A percentile compares a stretch with the other conserved stretches of the same genome.
Evolutionary conservation across 1,139 yeast species (phyloP).

Genomic region (Hemisphaericaspora lyxosophila): DNA sequence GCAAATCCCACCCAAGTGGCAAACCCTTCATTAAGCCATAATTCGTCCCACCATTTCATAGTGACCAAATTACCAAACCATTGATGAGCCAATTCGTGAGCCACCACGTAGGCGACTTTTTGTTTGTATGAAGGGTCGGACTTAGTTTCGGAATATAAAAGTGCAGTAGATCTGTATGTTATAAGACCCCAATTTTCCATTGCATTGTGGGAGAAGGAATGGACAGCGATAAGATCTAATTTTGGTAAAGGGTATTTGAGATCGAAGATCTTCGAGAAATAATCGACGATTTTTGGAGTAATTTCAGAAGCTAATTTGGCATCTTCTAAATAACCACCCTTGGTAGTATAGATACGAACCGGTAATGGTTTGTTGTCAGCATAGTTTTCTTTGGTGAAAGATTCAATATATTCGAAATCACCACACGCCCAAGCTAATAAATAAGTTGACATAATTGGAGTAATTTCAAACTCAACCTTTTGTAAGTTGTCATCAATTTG

Average conservation of each 20-base stretch:
- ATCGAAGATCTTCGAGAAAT: conserved; percentile 63
- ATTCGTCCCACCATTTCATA: conserved; percentile 95
- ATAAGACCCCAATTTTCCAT: conserved; percentile 93
- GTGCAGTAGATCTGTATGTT: conserved; percentile 77
- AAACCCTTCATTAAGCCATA: conserved; percentile 89
- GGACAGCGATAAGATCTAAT: conserved; percentile 74
- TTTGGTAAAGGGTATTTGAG: conserved; percentile 72
- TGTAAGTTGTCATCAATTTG: conserved; percentile 15
- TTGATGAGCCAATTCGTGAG: conserved; percentile 90
- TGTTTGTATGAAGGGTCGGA: conserved; percentile 68
- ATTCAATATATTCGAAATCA: conserved; percentile 70
- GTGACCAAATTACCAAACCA: conserved; percentile 93
- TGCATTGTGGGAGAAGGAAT: conserved; percentile 75
- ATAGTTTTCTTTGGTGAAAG: conserved; percentile 34
- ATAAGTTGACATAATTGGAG: conserved; percentile 76
- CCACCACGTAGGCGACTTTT: conserved; percentile 83
- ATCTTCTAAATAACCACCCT: conserved; percentile 48
- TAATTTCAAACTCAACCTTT: conserved; percentile 39
- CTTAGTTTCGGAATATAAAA: conserved; percentile 64
- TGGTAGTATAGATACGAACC: conserved; percentile 69
- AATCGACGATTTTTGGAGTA: conserved; percentile 66
- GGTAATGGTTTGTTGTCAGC: conserved; percentile 59
- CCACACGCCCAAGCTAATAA: conserved; percentile 77
- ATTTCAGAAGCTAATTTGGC: conserved; percentile 66
- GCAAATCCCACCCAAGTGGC: conserved; percentile 88